Base-by-base conservation (phyloP, 257 asterid species). In the Misopates orontium region DNA sequence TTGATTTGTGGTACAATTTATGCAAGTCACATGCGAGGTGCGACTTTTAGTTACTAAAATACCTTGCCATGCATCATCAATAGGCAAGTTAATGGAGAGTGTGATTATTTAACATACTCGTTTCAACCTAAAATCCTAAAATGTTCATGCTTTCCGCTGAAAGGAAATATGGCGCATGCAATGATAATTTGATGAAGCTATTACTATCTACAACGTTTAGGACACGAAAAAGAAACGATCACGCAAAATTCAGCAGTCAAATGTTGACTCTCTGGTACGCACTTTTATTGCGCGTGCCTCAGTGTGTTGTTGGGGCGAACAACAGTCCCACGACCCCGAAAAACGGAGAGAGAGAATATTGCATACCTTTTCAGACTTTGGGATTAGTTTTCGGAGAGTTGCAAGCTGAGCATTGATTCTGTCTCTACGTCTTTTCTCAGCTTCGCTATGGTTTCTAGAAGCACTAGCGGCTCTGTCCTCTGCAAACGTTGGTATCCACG, bases 361-460 rank as follows among this genome's bases (percentile, higher is more conserved):
- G 23, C n/a, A 1, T 36, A 84, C 97, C 88, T 86, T 91, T 62
- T 86, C 96, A 19, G 95, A 91, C 72, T 60, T 86, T 10, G 97
- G 97, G 73, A 91, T 91, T 15, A 88, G 80, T 63, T 83, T 83
- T 64, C 97, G 75, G 4, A 90, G 87, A 59, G 83, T 83, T 15
- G 96, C 75, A 52, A 90, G 93, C 78, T 88, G 96, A 0, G 95
- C 82, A 66, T 90, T 90, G 20, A 90, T 90, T 73, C 96, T 76
- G 71, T 84, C 96, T 28, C 97, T 67, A 21, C 97, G 89, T 77
- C 96, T 74, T 74, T 88, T 91, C 83, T 91, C 97, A 0, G 97
- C 95, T 71, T 91, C 91, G 53, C 94, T 86, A 56, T 88, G 97
- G 77, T 86, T 88, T 77, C 87, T 78, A 42, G 86, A 81, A 70